Evolutionary conservation across 1,139 yeast species (phyloP), one percentile per base, ranked within the genome.

Genomic region (Hansenula lynferdii): DNA sequence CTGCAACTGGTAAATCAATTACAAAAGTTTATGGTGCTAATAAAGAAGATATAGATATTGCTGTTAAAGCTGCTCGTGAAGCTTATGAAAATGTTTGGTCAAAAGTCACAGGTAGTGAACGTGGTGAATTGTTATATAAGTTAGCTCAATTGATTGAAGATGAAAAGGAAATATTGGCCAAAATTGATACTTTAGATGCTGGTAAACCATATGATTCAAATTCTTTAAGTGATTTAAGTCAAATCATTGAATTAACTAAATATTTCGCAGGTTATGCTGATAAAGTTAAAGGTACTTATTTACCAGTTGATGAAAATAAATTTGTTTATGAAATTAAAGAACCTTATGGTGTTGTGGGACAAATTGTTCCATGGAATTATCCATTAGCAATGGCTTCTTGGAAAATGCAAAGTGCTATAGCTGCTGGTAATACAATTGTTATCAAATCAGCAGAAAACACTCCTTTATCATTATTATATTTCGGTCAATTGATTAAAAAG

Each of bases 201-300:
- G 87, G 87, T 28, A 81, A 80, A 56, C 82, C 85, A 28, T 57
- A 63, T 42, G 61, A 64, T 39, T 61, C 68, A 39, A 76, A 77
- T 51, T 69, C 80, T 10, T 54, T 62, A 41, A 74, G 66, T 42
- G 96, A 87, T 57, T 68, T 87, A 37, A 75, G 68, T 57, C 64
- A 75, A 64, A 65, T 80, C 60, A 56, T 80, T 57, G 64, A 75
- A 51, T 67, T 84, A 60, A 68, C 80, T 63, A 69, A 81, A 67
- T 67, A 81, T 70, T 77, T 77, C 59, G 95, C 94, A 16, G 96
- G 96, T 27, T 82, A 84, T 77, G 89, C 94, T 31, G 95, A 84
- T 62, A 87, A 86, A 67, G 63, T 77, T 41, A 46, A 50, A 6
- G 96, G 96, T 28, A 70, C 71, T 44, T 77, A 80, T 39, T 77